Evolutionary conservation across 2,329 filamentous ascomycete species (phyloP).

Genomic region (Metarhizium sp.): DNA sequence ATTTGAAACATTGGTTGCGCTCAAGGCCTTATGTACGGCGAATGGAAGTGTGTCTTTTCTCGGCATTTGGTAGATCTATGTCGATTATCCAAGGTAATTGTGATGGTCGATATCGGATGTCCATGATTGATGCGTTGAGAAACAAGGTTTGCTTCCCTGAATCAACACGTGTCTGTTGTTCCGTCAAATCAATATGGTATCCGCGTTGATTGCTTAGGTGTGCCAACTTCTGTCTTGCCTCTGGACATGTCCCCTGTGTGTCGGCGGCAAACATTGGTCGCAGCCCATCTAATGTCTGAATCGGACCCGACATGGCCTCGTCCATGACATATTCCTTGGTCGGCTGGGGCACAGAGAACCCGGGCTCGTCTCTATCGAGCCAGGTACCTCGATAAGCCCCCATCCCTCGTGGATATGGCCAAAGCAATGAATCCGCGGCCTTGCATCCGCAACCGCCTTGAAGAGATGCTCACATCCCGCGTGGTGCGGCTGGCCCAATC

Average conservation of each 20-base stretch:
- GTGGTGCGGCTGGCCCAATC: slow-evolving; percentile 8
- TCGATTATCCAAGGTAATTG: slow-evolving; percentile 47
- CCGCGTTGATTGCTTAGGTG: slow-evolving; percentile 18
- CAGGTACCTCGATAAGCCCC: slow-evolving; percentile 44
- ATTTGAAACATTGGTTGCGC: no score
- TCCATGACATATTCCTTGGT: slow-evolving; percentile 27
- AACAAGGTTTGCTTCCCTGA: slow-evolving; percentile 44
- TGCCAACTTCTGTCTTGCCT: slow-evolving; percentile 10
- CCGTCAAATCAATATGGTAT: slow-evolving; percentile 27
- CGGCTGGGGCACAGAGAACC: slow-evolving; percentile 8
- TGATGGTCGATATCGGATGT: slow-evolving; percentile 26
- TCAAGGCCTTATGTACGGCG: not conserved
- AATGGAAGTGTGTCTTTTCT: not conserved
- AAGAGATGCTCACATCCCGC: slow-evolving; percentile 37
- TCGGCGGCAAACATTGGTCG: slow-evolving; percentile 13
- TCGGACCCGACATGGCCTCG: slow-evolving; percentile 22
- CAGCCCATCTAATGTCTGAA: slow-evolving; percentile 24
- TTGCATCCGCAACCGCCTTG: slow-evolving; percentile 30
- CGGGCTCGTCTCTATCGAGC: slow-evolving; percentile 18
- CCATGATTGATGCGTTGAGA: slow-evolving; percentile 49
- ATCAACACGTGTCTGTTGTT: slow-evolving; percentile 20
- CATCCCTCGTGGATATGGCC: slow-evolving; percentile 52
- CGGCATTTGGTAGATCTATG: slow-evolving; percentile 27
- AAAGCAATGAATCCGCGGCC: slow-evolving; percentile 44
- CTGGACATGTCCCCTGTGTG: slow-evolving; percentile 4